Conservation (phyloP, 495 filamentous ascomycete genomes). For the Lasiosphaeriaceae sp. region DNA sequence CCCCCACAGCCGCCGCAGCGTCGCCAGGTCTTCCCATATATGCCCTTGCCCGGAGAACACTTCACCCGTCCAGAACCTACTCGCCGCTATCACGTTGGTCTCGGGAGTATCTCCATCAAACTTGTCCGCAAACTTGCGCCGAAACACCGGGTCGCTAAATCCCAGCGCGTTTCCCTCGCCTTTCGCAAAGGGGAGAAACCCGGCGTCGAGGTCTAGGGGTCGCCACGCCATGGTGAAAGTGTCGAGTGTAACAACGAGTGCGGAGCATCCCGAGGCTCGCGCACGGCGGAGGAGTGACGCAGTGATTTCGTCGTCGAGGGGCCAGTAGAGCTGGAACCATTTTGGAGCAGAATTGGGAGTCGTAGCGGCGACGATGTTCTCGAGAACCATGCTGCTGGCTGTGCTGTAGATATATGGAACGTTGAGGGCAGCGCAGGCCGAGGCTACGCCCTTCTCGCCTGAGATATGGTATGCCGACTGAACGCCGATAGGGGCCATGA, state of each 20-base stretch:
- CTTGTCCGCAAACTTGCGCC: slow-evolving; percentile 30
- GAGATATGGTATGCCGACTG: slow-evolving; percentile 55
- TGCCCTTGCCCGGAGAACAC: slow-evolving; percentile 50
- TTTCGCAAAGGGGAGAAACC: slow-evolving; percentile 52
- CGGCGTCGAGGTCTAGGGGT: slow-evolving; percentile 61
- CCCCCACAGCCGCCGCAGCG: slow-evolving; percentile 52
- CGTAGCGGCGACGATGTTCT: slow-evolving; percentile 31
- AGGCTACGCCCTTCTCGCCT: slow-evolving; percentile 51
- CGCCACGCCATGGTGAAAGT: slow-evolving; percentile 58
- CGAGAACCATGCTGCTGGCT: slow-evolving; percentile 34
- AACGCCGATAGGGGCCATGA: slow-evolving; percentile 59
- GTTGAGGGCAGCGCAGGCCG: slow-evolving; percentile 48
- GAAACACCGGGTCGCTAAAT: slow-evolving; percentile 62
- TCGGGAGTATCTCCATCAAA: slow-evolving; percentile 22
- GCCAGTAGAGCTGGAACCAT: slow-evolving; percentile 72
- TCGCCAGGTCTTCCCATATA: slow-evolving; percentile 55
- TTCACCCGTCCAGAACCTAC: slow-evolving; percentile 44
- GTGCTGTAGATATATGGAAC: slow-evolving; percentile 54
- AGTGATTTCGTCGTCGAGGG: slow-evolving; percentile 55
- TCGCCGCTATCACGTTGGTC: slow-evolving; percentile 20
- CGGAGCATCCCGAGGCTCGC: slow-evolving; percentile 51
- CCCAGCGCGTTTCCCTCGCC: slow-evolving; percentile 43
- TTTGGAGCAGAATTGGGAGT: slow-evolving; percentile 10
- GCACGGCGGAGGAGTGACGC: slow-evolving; percentile 59
- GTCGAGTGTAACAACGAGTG: slow-evolving; percentile 61